Evolutionary conservation across 164 flowering plant species (phyloP), one percentile per base, ranked within the genome.

Genomic region (Chimonanthus praecox): DNA sequence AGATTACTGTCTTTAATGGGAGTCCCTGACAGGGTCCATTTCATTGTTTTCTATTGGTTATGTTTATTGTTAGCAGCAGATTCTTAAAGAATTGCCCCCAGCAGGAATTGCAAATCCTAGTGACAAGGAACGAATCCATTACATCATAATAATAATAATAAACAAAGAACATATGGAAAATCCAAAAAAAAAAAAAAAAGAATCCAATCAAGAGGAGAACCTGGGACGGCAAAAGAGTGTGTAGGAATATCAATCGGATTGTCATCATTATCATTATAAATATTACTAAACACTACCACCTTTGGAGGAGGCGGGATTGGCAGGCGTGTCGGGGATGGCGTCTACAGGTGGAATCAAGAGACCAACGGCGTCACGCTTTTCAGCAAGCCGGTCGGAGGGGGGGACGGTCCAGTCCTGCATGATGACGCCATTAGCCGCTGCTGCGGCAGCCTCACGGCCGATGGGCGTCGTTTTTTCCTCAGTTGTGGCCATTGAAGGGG

Each of bases 401-500:
- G 77, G 67, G 61, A 66, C 79, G 62, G 64, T 83, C 91, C 89
- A 88, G 58, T 83, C 86, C 61, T 78, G 83, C n/a, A 72, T 79
- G 47, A 77, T 71, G 48, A 72, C 74, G 4, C 64, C 74, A n/a
- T 33, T 49, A 49, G 60, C 78, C 10, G 74, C 81, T 1, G 73
- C 71, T 3, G 74, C 73, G 21, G 78, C 79, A 48, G 78, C 78
- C 20, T 54, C 70, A 3, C 75, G 65, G 78, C 75, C 78, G 64
- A 75, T 70, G 67, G 77, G 73, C 98, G 93, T 78, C 94, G 93
- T 72, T 80, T 87, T 90, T 93, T 93, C 68, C 98, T 86, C 18
- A 89, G 90, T 74, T 93, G 98, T 54, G 94, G 97, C 98, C 98
- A 93, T 93, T 93, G 93, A 33, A 85, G 71, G 9, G 92, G 98